Base-by-base conservation (phyloP, 345 rosid species). In the Acer campestre region DNA sequence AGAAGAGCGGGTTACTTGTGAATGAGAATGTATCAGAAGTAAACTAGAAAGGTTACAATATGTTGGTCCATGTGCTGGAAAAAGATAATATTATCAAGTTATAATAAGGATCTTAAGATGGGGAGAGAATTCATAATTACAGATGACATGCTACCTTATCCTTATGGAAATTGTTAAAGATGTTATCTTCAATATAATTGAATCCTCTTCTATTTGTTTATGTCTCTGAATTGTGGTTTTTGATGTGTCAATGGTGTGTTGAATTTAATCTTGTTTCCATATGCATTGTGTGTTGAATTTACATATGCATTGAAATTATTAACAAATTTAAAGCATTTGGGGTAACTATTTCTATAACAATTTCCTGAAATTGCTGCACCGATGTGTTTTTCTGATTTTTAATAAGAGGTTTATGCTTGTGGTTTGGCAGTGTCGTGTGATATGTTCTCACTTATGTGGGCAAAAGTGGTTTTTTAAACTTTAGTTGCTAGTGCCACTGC, bases 401-500 rank as follows among this genome's bases (percentile, higher is more conserved):
- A 11, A 22, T 61, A 11, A 62, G 22, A 46, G 5, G 10, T 63
- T 27, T 27, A 25, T 44, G 11, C 27, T 68, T 20, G 44, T 55
- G 58, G 17, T 77, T 61, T 59, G 53, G 27, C 42, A 38, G 69
- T 20, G 13, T 77, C 17, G 29, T 31, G 10, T 17, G n/a, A 67
- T 31, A 38, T 17, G 1, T 61, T 67, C 58, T 62, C 35, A 44
- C 18, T 59, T 49, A 38, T 71, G 53, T 16, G 42, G 51, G 12
- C 29, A 22, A 61, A 17, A 38, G 9, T 22, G 29, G 11, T 22
- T 51, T 44, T 61, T 64, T 38, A 46, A 46, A 31, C 61, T 25
- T 10, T 7, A 6, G 70, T 71, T 70, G 53, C 58, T 73, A 67
- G 27, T 42, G 63, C 44, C 7, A 67, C 56, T 40, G 69, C 71